Evolutionary conservation across 2,329 filamentous ascomycete genomes (phyloP), one percentile per base, ranked within the genome.

Genomic region (Plectosphaerella cucumerina): DNA sequence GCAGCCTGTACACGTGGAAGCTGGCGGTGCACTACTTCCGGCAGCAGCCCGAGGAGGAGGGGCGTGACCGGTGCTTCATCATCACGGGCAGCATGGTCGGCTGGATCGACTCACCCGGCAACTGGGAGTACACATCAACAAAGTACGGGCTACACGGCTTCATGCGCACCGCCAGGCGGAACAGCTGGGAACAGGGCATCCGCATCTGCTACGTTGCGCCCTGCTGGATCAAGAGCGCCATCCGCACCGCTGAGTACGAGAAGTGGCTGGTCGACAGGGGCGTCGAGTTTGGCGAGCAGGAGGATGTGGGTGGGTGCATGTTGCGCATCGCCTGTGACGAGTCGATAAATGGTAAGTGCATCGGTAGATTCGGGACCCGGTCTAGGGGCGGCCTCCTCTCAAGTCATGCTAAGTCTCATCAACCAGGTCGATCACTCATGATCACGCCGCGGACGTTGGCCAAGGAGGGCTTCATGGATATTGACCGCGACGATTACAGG

Each of bases 41-140:
- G 2, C 64, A 69, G 43, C 67, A 71, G 33, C 69, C 70, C 0
- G 66, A 69, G 15, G 62, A 54, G 0, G 58, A 64, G 1, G 64
- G 68, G 1, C 60, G 68, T 6, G 74, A 78, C 51, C 67, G 75
- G 1, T 75, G 74, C 50, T 70, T 80, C 35, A 73, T 79, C 45
- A 70, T 79, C 20, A 76, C 70, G 0, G 72, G 71, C 4, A 75
- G 71, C 50, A 68, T 79, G 59, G 73, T 73, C 1, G 70, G 68
- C 0, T 79, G 69, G 58, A 69, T 76, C 44, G 76, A 78, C 52
- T 69, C 68, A 8, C 70, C 70, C 21, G 67, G 70, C 15, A 67
- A 67, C 35, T 65, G 65, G 57, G 62, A 70, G 53, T 72, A 74
- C 52, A 75, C 70, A 14, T 65, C 64, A 37, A 75, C 67, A 6